phyloP scores from a whole-genome alignment of 768 basidiomycete species.

The Leccinum variicolor region DNA sequence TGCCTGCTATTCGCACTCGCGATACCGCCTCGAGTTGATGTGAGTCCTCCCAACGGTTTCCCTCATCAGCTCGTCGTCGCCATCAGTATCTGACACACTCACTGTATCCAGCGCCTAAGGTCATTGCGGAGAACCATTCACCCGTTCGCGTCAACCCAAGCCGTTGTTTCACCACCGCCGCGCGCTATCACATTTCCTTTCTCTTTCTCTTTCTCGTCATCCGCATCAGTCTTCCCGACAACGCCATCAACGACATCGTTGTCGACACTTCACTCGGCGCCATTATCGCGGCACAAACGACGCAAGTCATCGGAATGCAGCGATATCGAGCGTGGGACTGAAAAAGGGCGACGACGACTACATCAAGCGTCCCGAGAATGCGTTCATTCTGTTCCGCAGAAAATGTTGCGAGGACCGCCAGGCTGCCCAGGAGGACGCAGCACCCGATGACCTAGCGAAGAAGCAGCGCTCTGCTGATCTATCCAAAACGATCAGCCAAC shows the following conservation, averaged over 20 bases:
- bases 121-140: slow-evolving; percentile 53
- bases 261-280: slow-evolving; percentile 31
- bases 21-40: slow-evolving; percentile 55
- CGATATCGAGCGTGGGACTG: slow-evolving; percentile 46
- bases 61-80: not conserved
- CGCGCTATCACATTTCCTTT: slow-evolving; percentile 50
- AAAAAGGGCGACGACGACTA: slow-evolving; percentile 78
- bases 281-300: slow-evolving; percentile 41
- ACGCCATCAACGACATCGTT: slow-evolving; percentile 24
- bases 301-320: slow-evolving; percentile 49
- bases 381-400: slow-evolving; percentile 81
- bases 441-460: slow-evolving; percentile 44
- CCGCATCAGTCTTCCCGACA: no score
- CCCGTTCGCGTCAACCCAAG: slow-evolving; percentile 48
- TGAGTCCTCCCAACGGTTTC: slow-evolving; percentile 23
- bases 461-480: slow-evolving; percentile 76
- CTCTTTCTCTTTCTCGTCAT: slow-evolving; percentile 35
- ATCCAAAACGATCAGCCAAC: slow-evolving; percentile 77
- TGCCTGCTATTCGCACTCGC: slow-evolving; percentile 79
- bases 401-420: slow-evolving; percentile 74
- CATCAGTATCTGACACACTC: slow-evolving; percentile 13
- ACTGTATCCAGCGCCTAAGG: slow-evolving; percentile 58
- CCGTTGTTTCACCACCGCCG: slow-evolving; percentile 60
- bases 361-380: slow-evolving; percentile 81
- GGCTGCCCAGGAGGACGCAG: slow-evolving; percentile 47